phyloP scores from a whole-genome alignment of 345 rosid species.

The Jatropha curcas region DNA sequence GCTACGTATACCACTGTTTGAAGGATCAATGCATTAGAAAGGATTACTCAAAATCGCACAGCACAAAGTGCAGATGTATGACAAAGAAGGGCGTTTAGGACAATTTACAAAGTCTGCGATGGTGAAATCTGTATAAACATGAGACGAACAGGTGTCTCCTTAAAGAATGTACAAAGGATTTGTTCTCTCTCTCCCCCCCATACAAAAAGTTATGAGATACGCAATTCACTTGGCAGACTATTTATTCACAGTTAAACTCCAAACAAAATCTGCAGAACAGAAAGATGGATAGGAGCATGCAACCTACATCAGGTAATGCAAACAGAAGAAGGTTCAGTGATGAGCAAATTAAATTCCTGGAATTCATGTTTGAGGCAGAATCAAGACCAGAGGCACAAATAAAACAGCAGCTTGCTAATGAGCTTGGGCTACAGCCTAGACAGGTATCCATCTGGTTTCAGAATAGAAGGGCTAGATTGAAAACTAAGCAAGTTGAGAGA shows the following conservation, averaged over 20 bases:
- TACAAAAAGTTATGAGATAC: slow-evolving; percentile 11
- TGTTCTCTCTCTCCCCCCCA: neutral
- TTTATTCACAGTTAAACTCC: neutral
- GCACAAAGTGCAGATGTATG: neutral
- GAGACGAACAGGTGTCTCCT: slow-evolving; percentile 17
- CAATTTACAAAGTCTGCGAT: slow-evolving; percentile 5
- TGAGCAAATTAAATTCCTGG: slow-evolving; percentile 22
- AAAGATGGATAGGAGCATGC: slow-evolving; percentile 17
- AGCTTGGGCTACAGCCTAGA: slow-evolving; percentile 42
- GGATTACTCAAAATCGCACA: neutral
- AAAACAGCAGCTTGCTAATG: slow-evolving; percentile 33
- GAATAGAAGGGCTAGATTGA: slow-evolving; percentile 45
- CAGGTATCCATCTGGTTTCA: slow-evolving; percentile 55
- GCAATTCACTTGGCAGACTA: no score
- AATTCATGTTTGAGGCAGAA: slow-evolving; percentile 22
- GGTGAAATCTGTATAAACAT: neutral
- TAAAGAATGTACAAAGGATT: neutral
- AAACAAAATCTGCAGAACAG: neutral
- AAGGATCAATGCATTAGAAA: no score
- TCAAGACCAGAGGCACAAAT: slow-evolving; percentile 21
- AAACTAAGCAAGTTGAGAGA: slow-evolving; percentile 43
- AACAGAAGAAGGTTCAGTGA: slow-evolving; percentile 20
- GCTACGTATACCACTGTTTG: no score
- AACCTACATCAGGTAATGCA: slow-evolving; percentile 2
- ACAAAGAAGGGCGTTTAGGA: slow-evolving; percentile 12